Base-by-base conservation (phyloP, 2,329 filamentous ascomycete genomes). In the Phialophora expanda region DNA sequence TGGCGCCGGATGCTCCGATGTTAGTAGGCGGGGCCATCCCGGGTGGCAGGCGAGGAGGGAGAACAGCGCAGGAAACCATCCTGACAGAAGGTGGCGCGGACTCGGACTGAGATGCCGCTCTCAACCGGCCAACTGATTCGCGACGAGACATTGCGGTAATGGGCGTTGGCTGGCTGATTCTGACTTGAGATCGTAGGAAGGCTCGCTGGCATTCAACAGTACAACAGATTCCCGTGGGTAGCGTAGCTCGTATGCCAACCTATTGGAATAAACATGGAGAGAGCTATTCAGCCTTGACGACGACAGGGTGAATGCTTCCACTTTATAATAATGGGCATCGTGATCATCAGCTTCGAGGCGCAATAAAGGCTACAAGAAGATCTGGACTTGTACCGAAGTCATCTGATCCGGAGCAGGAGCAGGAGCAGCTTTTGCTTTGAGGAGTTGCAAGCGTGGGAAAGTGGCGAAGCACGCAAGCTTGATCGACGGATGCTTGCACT, bases 1-100 rank as follows among this genome's bases (percentile, higher is more conserved):
- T 53, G 20, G 56, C 53, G 14, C 65, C 66, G 20, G 63, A 57
- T 2, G 61, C 51, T 6, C 57, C 66, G 24, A 68, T 51, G 56
- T 66, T 64, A 7, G 66, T 70, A 46, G 67, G 69, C 17, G 69
- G 67, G n/a, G 67, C 67, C 41, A 64, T 63, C 6, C 56, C 65
- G 8, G 48, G 22, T 4, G 65, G 60, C 9, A 70, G 61, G 3
- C 60, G 62, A 30, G 69, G 69, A 34, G 69, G 69, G 3, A 70
- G 57, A 28, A 70, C 69, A 30, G 69, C 69, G n/a, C 68, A 66
- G 6, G 60, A 65, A 5, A 70, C 69, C 55, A 69, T 61, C 22
- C 48, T 67, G 22, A 67, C 64, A 24, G 28, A 41, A 14, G 57
- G 69, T 58, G 53, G 38, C n/a, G 56, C 51, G 22, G 57, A 61